These are phyloP conservation scores for Citrus medica DNA, from an alignment of 345 rosid species.

Conservation along the genomic window DNA sequence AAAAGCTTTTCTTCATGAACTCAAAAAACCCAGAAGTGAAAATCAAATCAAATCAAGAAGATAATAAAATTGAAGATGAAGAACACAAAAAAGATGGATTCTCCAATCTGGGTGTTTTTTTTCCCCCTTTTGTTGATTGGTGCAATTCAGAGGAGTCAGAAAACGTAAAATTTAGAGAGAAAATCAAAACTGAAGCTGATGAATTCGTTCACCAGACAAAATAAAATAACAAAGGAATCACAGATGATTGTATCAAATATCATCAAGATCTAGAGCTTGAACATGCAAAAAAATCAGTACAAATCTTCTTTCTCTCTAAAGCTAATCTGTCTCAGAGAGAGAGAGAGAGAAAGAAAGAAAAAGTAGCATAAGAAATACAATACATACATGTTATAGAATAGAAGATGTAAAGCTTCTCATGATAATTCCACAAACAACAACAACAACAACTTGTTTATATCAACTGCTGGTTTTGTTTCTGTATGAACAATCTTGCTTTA, in stretches of 20 bases:
- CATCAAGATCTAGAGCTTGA: constrained; percentile 15
- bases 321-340: neutral
- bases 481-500: neutral
- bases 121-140: neutral
- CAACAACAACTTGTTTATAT: neutral
- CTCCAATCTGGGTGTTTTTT: neutral
- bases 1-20: neutral
- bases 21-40: neutral
- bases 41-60: neutral
- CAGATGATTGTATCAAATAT: neutral
- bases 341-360: neutral
- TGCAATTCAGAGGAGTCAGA: neutral
- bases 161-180: neutral
- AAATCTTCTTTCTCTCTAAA: neutral
- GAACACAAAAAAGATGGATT: neutral
- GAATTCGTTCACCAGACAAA: neutral
- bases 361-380: neutral
- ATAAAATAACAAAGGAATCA: neutral
- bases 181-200: neutral
- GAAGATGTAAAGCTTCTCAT: neutral
- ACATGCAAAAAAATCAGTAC: neutral
- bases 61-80: neutral
- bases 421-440: neutral
- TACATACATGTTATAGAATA: constrained; percentile 8
- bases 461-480: neutral